Percentiles rank a stretch among this genome's conserved stretches.
Evolutionary conservation across 2,329 filamentous ascomycete genomes (phyloP).

Genomic region (Exserohilum rostratum): DNA sequence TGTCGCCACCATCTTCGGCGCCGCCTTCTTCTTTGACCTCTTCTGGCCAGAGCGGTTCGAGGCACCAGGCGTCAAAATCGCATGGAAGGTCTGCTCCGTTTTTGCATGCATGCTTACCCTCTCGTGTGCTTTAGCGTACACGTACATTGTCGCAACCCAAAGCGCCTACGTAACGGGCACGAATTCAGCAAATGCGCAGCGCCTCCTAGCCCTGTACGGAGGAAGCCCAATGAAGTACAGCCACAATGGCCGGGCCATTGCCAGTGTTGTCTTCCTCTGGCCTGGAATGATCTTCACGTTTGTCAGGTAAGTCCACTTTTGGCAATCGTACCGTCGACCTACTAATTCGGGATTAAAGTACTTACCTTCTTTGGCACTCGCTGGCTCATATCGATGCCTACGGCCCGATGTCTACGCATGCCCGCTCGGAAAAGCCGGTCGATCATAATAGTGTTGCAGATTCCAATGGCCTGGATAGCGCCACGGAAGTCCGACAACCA

Average conservation of each 20-base stretch:
- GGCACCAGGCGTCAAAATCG: conserved; percentile 54
- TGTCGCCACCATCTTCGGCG: conserved; percentile 64
- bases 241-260: conserved; percentile 58
- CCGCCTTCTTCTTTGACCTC: conserved; percentile 67
- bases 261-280: conserved; percentile 61
- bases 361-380: conserved; percentile 48
- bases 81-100: conserved; percentile 61
- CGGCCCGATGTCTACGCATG: conserved; percentile 50
- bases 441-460: background rate
- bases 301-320: conserved; percentile 47
- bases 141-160: conserved; percentile 57
- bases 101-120: conserved; percentile 56
- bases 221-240: conserved; percentile 53
- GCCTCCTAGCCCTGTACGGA: conserved; percentile 47
- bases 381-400: conserved; percentile 47
- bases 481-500: background rate
- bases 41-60: conserved; percentile 65
- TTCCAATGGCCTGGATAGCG: background rate
- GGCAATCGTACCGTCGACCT: background rate
- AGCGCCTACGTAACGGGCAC: conserved; percentile 56
- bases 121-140: conserved; percentile 57
- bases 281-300: conserved; percentile 57
- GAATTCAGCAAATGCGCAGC: conserved; percentile 33
- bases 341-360: conserved; percentile 30
- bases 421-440: conserved; percentile 19